These are phyloP conservation scores for Saksenaea vasiformis DNA, from an alignment of 371 early-diverging fungal genomes.

Conservation along the genomic window DNA sequence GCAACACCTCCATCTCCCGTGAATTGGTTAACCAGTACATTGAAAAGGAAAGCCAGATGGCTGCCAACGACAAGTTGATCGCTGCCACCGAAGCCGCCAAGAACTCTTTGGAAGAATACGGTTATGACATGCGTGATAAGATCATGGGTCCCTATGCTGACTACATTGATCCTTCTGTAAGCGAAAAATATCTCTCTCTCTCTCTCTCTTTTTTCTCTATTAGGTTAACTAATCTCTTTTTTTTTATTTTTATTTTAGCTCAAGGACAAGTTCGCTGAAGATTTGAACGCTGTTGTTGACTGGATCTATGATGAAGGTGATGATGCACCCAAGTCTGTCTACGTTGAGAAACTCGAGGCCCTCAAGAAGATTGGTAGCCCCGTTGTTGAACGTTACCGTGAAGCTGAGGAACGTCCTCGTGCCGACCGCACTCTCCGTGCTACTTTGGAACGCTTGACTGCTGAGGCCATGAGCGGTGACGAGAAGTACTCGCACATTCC, in stretches of 20 bases:
- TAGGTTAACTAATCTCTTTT: too few relatives aligned
- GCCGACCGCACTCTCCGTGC: conserved; percentile 83
- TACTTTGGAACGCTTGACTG: conserved; percentile 67
- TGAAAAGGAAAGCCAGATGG: conserved; percentile 88
- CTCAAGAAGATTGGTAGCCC: conserved; percentile 87
- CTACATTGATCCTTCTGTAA: conserved; percentile 68
- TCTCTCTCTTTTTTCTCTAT: too few relatives aligned
- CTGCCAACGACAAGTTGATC: conserved; percentile 83
- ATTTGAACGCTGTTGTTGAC: conserved; percentile 85
- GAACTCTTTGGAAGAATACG: conserved; percentile 97
- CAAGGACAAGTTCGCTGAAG: conserved; percentile 69
- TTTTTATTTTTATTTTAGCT: conserved; percentile 13
- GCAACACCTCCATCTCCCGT: conserved; percentile 60
- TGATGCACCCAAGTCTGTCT: conserved; percentile 88
- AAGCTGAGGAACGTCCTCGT: conserved; percentile 83
- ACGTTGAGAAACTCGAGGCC: conserved; percentile 77
- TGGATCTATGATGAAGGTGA: conserved; percentile 98
- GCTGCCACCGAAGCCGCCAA: conserved; percentile 91
- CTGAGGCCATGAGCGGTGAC: conserved; percentile 75
- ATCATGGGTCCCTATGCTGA: conserved; percentile 69
- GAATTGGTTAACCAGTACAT: conserved; percentile 62
- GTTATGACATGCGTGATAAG: conserved; percentile 95
- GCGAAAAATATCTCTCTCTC: too few relatives aligned
- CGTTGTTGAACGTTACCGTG: conserved; percentile 78
- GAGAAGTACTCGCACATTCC: conserved; percentile 90